Base-by-base conservation (phyloP, 1,284 basidiomycete genomes). In the Tilletia horrida region DNA sequence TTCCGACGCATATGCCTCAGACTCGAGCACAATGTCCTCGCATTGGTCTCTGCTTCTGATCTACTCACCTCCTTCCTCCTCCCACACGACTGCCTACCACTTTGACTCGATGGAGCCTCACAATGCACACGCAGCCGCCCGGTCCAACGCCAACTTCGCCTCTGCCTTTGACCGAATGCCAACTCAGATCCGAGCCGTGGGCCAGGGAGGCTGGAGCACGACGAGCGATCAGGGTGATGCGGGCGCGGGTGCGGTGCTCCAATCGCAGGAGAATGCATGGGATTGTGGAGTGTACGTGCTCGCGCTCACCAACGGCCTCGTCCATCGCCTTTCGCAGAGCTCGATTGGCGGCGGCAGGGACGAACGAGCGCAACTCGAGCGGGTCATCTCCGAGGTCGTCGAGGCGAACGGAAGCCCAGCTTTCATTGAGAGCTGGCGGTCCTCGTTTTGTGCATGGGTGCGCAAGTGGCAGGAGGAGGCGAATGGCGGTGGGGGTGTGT, bases 401-500 rank as follows among this genome's bases (percentile, higher is more conserved):
- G n/a, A 14, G 50, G 50, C 13, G 50, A 21, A 52, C n/a, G 50
- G 27, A 14, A 31, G 25, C 4, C 55, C 55, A n/a, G 14, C 18
- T 23, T 4, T n/a, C 8, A 40, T 59, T 16, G 31, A 25, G 14
- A 8, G 14, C 8, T 59, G 25, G 29, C 25, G 55, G n/a, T 2
- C 0, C 67, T 45, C 42, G 3, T 50, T 70, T 47, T 70, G 66
- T 11, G 69, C 69, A 63, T 73, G 70, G 29, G 69, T 70, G 21
- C 68, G 64, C n/a, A 69, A 69, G 31, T 73, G 72, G 52, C 72
- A 67, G 2, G 50, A 65, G 14, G 66, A 3, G 69, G 29, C 62
- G 67, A 18, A n/a, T 67, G 71, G 1, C 68, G 68, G 3, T 68
- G 65, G 50, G 2, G 50, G 50, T 21, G 50, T 52, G 18, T 52